phyloP scores from a whole-genome alignment of 176 grass and related monocot genomes.

The Thalia dealbata region DNA sequence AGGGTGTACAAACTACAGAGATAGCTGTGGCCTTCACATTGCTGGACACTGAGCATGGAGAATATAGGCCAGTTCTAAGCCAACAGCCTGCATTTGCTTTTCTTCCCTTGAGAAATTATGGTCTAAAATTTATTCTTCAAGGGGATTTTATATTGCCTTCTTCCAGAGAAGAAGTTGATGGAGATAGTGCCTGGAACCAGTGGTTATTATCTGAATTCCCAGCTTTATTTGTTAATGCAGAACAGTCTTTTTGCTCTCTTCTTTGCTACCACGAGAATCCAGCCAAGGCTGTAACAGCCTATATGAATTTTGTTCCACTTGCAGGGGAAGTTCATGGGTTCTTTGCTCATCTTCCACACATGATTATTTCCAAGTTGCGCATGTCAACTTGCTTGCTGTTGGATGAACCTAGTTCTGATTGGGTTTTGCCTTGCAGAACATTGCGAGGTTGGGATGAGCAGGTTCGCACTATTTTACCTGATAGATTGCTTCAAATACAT shows the following conservation, averaged over 20 bases:
- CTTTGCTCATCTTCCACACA: conserved; percentile 67
- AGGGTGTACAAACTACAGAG: conserved; percentile 72
- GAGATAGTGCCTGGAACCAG: conserved; percentile 96
- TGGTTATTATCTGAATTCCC: conserved; percentile 92
- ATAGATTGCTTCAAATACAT: conserved; percentile 63
- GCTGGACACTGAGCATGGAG: conserved; percentile 48
- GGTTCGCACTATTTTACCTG: conserved; percentile 49
- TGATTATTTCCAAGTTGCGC: conserved; percentile 82
- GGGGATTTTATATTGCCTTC: conserved; percentile 91
- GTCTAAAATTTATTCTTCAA: conserved; percentile 96
- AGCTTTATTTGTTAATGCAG: conserved; percentile 55
- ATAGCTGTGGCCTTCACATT: conserved; percentile 88
- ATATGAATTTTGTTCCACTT: conserved; percentile 94
- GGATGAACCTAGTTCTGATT: conserved; percentile 48
- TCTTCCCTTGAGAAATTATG: conserved; percentile 88
- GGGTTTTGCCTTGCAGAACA: conserved; percentile 65
- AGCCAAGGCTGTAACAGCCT: conserved; percentile 76
- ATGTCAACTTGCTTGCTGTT: conserved; percentile 73
- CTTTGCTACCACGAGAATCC: conserved; percentile 54
- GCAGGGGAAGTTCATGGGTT: conserved; percentile 90
- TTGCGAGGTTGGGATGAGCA: conserved; percentile 77
- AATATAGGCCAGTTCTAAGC: conserved; percentile 57
- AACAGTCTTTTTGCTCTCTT: conserved; percentile 73
- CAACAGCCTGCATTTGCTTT: conserved; percentile 96
- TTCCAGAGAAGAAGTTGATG: conserved; percentile 97